phyloP scores from a whole-genome alignment of 2,329 filamentous ascomycete genomes.

The Cladorrhinum sp. region DNA sequence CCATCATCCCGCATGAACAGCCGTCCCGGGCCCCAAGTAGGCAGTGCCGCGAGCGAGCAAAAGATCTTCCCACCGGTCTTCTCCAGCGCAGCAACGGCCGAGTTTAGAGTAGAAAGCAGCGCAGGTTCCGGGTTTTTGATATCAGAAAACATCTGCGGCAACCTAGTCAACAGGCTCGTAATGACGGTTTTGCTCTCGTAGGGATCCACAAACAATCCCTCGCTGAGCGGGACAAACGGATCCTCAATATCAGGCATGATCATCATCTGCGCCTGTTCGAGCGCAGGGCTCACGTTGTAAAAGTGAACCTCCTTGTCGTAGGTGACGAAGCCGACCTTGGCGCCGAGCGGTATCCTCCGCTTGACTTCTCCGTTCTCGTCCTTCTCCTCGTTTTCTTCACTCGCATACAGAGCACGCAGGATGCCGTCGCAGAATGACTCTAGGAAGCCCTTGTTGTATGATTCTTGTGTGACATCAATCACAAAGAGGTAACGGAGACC shows the following conservation, averaged over 20 bases:
- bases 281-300: slow-evolving; percentile 80
- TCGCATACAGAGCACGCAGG: slow-evolving; percentile 76
- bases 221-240: slow-evolving; percentile 87
- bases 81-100: slow-evolving; percentile 78
- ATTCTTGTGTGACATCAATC: slow-evolving; percentile 89
- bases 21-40: slow-evolving; percentile 85
- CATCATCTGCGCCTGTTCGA: slow-evolving; percentile 94
- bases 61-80: slow-evolving; percentile 89
- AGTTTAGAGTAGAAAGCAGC: slow-evolving; percentile 77
- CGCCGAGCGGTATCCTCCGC: slow-evolving; percentile 66
- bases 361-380: slow-evolving; percentile 53
- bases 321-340: slow-evolving; percentile 91
- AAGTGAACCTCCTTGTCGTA: slow-evolving; percentile 98
- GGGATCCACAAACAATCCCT: slow-evolving; percentile 92
- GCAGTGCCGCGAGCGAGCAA: slow-evolving; percentile 80
- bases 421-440: slow-evolving; percentile 90
- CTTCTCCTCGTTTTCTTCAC: slow-evolving; percentile 49
- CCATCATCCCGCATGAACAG: slow-evolving; percentile 84
- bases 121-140: slow-evolving; percentile 91
- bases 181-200: slow-evolving; percentile 86
- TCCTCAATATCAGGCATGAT: slow-evolving; percentile 98
- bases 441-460: slow-evolving; percentile 85
- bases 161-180: slow-evolving; percentile 74
- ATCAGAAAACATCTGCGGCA: slow-evolving; percentile 82
- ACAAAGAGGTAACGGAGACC: slow-evolving; percentile 86